Conservation (phyloP, 352 stramenopile genomes). For the Pythium phragmiticola region DNA sequence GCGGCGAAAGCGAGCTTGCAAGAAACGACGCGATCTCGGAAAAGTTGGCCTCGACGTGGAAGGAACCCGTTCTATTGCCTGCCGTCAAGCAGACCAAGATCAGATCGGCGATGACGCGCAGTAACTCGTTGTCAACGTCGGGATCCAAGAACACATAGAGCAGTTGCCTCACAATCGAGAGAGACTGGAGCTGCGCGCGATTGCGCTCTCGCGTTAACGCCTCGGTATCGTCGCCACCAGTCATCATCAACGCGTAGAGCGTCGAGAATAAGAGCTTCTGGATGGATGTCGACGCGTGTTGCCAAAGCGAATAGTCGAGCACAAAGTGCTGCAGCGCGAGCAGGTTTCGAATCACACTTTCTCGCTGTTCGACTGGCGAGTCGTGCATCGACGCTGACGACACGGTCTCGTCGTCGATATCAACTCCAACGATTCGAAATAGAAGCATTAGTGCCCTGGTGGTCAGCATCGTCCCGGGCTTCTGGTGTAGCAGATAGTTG, state of each 20-base stretch:
- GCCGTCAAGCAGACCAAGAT: conserved; percentile 64
- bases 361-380: conserved; percentile 1
- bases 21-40: conserved; percentile 65
- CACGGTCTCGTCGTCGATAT: conserved; percentile 29
- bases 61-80: conserved; percentile 27
- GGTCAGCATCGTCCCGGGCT: conserved; percentile 38
- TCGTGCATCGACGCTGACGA: neutral
- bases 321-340: conserved; percentile 71
- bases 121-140: conserved; percentile 44
- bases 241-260: conserved; percentile 60
- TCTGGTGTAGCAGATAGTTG: conserved; percentile 65
- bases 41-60: conserved; percentile 59
- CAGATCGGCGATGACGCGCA: conserved; percentile 62
- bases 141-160: conserved; percentile 69
- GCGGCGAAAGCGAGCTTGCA: conserved; percentile 46
- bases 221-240: conserved; percentile 37
- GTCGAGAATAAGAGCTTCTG: conserved; percentile 60
- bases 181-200: conserved; percentile 53
- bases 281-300: conserved; percentile 37
- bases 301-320: conserved; percentile 70
- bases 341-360: conserved; percentile 59
- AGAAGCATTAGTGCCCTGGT: conserved; percentile 35
- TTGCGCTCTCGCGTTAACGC: conserved; percentile 45
- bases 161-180: conserved; percentile 63
- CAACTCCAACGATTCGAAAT: conserved; percentile 58